Base-by-base conservation (phyloP, 306 rosid genomes). In the Astragalus membranaceus region DNA sequence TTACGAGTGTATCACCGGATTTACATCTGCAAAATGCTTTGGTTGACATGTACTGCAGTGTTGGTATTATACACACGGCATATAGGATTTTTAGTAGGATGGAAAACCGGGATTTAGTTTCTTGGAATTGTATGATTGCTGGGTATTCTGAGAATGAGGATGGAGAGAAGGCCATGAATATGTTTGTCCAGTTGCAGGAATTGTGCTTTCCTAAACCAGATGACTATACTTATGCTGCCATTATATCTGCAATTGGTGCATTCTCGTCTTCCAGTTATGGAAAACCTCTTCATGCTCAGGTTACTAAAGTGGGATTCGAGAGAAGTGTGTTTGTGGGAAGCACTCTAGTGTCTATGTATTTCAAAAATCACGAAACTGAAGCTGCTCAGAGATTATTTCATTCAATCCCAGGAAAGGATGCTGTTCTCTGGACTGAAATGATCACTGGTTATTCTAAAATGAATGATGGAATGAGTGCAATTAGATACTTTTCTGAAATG, bases 71-170 rank as follows among this genome's bases (percentile, higher is more conserved):
- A 3, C 78, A 41, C 64, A 81, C 75, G 8, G 94, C 96, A 0
- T 56, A 61, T 70, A 51, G 54, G 13, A 71, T 88, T 42, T 93
- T 93, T 68, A 17, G 59, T 41, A 70, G 81, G 61, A 85, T 85
- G 75, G 83, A 73, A 37, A 79, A 46, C 54, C 80, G 49, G 4
- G 92, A 90, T 81, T 81, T 90, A 69, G 90, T 90, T 48, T 81
- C 98, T 14, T 90, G 97, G 97, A 93, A 93, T 80, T 85, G 96
- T 0, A 84, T 93, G 80, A 90, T 93, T 77, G 48, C 88, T 43
- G 98, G 98, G 44, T 90, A 63, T 79, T 70, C 84, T 46, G 84
- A 85, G 67, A 87, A 78, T 51, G 88, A 58, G 63, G 90, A 88
- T n/a, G 88, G 82, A 35, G 79, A 82, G 72, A 77, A 76, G 46